Percentiles rank a stretch among this genome's conserved stretches.
These are phyloP conservation scores for Diplosphaera chodatii DNA, from an alignment of 139 green algal species.

Conservation along the genomic window DNA sequence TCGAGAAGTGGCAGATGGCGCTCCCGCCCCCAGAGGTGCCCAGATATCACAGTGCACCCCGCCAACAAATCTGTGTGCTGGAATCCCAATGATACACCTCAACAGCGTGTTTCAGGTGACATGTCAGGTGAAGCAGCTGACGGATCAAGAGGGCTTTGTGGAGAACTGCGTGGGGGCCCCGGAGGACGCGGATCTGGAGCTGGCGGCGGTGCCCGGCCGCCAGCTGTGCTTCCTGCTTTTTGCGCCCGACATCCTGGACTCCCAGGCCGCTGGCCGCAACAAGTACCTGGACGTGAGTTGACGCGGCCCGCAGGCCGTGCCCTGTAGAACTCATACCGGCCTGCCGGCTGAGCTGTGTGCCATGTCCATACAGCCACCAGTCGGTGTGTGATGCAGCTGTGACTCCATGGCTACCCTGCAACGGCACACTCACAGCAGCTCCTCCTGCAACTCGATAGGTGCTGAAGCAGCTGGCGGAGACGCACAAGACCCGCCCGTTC, in stretches of 20 bases:
- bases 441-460: too few relatives aligned
- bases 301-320: too few relatives aligned
- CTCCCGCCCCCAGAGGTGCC: slow-evolving; percentile 55
- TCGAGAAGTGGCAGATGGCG: slow-evolving; percentile 28
- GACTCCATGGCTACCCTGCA: too few relatives aligned
- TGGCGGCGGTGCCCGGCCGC: slow-evolving; percentile 18
- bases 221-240: slow-evolving; percentile 83
- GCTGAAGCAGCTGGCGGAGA: slow-evolving; percentile 51
- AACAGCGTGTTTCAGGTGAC: too few relatives aligned
- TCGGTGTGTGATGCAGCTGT: too few relatives aligned
- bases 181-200: slow-evolving; percentile 18
- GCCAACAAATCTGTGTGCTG: too few relatives aligned
- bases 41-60: too few relatives aligned
- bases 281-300: slow-evolving; percentile 34
- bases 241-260: slow-evolving; percentile 88
- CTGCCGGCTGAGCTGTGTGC: too few relatives aligned
- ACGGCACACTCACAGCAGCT: too few relatives aligned
- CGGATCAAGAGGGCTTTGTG: slow-evolving; percentile 49
- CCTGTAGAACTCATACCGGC: too few relatives aligned
- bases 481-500: slow-evolving; percentile 69
- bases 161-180: slow-evolving; percentile 50
- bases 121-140: slow-evolving; percentile 62
- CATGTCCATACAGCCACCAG: too few relatives aligned
- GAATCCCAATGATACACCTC: too few relatives aligned
- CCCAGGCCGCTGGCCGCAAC: slow-evolving; percentile 60